Evolutionary conservation across 176 grass and related monocot genomes (phyloP).

Genomic region (Rhynchospora tenuis): DNA sequence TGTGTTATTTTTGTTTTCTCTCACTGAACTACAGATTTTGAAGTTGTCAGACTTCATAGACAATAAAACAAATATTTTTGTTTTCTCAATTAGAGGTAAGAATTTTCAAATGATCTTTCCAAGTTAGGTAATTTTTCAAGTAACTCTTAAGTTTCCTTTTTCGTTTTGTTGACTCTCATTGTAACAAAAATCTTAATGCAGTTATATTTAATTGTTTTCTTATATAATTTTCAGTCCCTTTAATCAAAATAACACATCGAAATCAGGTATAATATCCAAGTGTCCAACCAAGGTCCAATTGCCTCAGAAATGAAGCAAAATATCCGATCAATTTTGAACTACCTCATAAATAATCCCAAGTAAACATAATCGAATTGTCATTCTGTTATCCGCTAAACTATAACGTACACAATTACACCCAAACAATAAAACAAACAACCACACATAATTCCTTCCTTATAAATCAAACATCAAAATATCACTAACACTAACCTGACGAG

Average conservation of each 20-base stretch:
- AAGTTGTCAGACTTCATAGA: background rate
- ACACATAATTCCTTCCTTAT: background rate
- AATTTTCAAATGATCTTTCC: background rate
- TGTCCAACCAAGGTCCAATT: background rate
- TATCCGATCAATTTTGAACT: background rate
- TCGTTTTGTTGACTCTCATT: background rate
- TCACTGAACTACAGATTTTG: background rate
- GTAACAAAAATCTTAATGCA: background rate
- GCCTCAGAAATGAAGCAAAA: background rate
- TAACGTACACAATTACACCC: background rate
- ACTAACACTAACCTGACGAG: slow-evolving; percentile 33
- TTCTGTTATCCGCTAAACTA: background rate
- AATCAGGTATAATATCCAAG: background rate
- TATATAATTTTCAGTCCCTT: too few relatives aligned
- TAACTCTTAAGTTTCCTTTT: background rate
- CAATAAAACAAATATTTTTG: too few relatives aligned
- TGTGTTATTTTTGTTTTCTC: background rate
- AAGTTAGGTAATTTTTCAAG: background rate
- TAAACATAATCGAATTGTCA: background rate
- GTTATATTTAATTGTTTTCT: background rate
- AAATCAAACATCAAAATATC: background rate
- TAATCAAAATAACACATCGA: background rate
- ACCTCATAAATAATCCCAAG: background rate
- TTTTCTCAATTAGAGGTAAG: background rate
- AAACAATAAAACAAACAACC: background rate